Conservation (phyloP, 805 yeast genomes). For the Myxozyma mucilagina region DNA sequence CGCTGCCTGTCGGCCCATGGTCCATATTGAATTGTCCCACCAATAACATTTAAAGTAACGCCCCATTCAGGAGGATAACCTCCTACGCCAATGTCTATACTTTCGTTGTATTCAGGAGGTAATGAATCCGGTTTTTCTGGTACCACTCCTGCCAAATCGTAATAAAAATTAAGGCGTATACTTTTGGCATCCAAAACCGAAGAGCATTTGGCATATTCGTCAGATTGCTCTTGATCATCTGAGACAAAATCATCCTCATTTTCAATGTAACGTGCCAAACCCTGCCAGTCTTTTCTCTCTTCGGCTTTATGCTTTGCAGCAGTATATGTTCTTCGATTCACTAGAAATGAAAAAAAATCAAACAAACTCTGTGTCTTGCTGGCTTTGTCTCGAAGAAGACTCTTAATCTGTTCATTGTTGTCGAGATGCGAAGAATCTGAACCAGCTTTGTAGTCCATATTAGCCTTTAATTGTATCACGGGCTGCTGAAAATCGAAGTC, state of each 20-base stretch:
- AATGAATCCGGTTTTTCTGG: conserved; percentile 44
- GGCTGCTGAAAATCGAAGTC: conserved; percentile 53
- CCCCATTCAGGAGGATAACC: conserved; percentile 63
- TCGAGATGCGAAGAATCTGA: not conserved
- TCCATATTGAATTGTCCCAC: conserved; percentile 77
- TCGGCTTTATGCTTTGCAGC: not conserved
- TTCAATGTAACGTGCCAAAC: conserved; percentile 68
- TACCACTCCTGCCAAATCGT: conserved; percentile 70
- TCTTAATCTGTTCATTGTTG: not conserved
- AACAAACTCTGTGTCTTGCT: conserved; percentile 20
- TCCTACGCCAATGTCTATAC: conserved; percentile 54
- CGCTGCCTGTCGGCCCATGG: conserved; percentile 96
- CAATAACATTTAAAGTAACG: conserved; percentile 56
- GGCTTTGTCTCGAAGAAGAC: not conserved
- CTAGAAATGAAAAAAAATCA: conserved; percentile 17
- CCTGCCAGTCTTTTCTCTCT: conserved; percentile 60
- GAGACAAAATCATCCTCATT: conserved; percentile 42
- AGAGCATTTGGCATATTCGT: conserved; percentile 83
- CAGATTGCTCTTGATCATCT: conserved; percentile 39
- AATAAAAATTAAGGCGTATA: conserved; percentile 59
- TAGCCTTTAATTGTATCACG: conserved; percentile 66
- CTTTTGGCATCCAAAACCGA: conserved; percentile 62
- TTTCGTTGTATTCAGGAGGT: not conserved
- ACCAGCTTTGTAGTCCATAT: conserved; percentile 53
- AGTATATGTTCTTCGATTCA: not conserved